Evolutionary conservation across 768 basidiomycete genomes (phyloP), one percentile per base, ranked within the genome.

Genomic region (Mrakia hoshinonis): DNA sequence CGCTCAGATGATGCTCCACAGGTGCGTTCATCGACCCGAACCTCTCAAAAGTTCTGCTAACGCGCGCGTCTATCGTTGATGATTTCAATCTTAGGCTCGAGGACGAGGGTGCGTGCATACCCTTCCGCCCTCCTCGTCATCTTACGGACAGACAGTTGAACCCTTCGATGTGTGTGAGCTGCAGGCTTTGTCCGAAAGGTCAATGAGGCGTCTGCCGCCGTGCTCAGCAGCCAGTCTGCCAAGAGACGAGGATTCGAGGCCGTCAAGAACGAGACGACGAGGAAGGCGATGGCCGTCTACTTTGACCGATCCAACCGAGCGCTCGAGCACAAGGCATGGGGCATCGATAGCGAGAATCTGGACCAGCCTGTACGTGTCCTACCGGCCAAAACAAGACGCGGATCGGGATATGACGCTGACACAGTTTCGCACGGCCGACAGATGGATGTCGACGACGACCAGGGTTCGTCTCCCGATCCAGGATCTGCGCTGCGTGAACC

Each of bases 361-460:
- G 15, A 20, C 22, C 31, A 61, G 22, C 22, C 31, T 31, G 58
- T 61, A 11, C 34, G 34, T n/a, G 22, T 2, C 2, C 18, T 20
- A 13, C 22, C 31, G 6, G 58, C 4, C 22, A 60, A 31, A 20
- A 3, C 31, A 61, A n/a, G n/a, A n/a, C n/a, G n/a, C n/a, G n/a
- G n/a, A n/a, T n/a, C n/a, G n/a, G n/a, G n/a, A n/a, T n/a, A n/a
- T n/a, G n/a, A n/a, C n/a, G n/a, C n/a, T n/a, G n/a, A n/a, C n/a
- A n/a, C n/a, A n/a, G n/a, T n/a, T n/a, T n/a, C n/a, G n/a, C n/a
- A n/a, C n/a, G n/a, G n/a, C n/a, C 31, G n/a, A n/a, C 58, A 61
- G 58, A 61, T 61, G 34, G 34, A 61, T 38, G 31, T 61, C 18
- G 58, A 61, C 58, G 58, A 38, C 4, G 58, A 61, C 36, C 58